phyloP scores from a whole-genome alignment of 441 rosid species.

The Gossypium aridum region DNA sequence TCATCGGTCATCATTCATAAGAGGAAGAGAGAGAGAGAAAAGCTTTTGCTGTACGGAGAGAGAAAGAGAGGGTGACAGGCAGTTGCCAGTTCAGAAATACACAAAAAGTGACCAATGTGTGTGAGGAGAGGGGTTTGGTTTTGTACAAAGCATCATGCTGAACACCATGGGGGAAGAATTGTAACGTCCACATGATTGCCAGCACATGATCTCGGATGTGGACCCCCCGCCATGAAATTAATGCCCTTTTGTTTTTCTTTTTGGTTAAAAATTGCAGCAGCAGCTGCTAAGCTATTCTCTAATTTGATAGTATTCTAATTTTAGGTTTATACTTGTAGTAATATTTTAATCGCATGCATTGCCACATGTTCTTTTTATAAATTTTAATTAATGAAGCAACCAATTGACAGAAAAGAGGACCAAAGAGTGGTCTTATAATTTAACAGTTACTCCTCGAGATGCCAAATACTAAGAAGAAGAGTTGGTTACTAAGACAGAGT shows the following conservation, averaged over 20 bases:
- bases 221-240: conserved; percentile 8
- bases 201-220: conserved; percentile 14
- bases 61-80: conserved; percentile 25
- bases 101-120: not conserved
- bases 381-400: not conserved
- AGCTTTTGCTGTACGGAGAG: not conserved
- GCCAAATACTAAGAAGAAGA: not conserved
- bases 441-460: conserved; percentile 2
- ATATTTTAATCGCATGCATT: not conserved
- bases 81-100: conserved; percentile 26
- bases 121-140: not conserved
- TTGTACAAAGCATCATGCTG: not conserved
- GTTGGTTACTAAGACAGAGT: too few species aligned
- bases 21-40: not conserved
- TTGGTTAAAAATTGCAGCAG: not conserved
- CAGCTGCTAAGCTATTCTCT: not conserved
- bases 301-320: not conserved
- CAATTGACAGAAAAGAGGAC: not conserved
- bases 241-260: not conserved
- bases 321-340: not conserved
- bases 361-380: not conserved
- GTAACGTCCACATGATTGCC: conserved; percentile 21
- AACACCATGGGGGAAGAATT: not conserved
- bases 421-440: not conserved
- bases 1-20: conserved; percentile 21